These are phyloP conservation scores for Solanum chmielewskii DNA, from an alignment of 257 asterid species.

Conservation along the genomic window DNA sequence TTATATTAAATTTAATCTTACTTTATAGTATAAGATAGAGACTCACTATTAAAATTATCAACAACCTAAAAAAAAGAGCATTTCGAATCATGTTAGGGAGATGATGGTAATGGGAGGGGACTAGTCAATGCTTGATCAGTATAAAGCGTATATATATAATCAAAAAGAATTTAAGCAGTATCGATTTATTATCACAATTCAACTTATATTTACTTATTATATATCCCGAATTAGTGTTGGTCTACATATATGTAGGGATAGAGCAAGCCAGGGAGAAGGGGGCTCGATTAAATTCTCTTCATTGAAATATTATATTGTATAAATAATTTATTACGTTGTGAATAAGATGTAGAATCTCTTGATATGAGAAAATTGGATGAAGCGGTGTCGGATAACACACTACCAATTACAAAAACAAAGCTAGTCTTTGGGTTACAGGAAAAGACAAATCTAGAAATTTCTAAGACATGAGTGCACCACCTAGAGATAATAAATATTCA, in stretches of 20 bases:
- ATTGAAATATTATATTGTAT: too few species aligned
- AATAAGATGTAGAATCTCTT: neutral
- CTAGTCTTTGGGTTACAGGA: neutral
- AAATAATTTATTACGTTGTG: neutral
- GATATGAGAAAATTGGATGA: neutral
- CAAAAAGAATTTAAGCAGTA: neutral
- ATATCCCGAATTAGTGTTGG: neutral
- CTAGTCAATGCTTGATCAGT: neutral
- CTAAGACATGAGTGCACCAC: neutral
- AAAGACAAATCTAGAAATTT: too few species aligned
- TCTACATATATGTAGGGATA: neutral
- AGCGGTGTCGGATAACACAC: neutral
- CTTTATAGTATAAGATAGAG: constrained; percentile 7
- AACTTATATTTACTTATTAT: too few species aligned
- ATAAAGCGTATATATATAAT: too few species aligned
- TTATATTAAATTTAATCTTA: constrained; percentile 1
- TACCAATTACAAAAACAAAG: too few species aligned
- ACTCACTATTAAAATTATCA: neutral
- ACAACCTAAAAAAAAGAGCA: neutral
- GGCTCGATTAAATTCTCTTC: neutral
- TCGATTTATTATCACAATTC: neutral
- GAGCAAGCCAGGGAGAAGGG: neutral
- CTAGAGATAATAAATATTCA: too few species aligned
- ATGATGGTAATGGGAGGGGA: neutral
- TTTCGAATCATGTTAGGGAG: constrained; percentile 6